phyloP scores from a whole-genome alignment of 805 yeast genomes.

The Zygoascus ofunaensis region DNA sequence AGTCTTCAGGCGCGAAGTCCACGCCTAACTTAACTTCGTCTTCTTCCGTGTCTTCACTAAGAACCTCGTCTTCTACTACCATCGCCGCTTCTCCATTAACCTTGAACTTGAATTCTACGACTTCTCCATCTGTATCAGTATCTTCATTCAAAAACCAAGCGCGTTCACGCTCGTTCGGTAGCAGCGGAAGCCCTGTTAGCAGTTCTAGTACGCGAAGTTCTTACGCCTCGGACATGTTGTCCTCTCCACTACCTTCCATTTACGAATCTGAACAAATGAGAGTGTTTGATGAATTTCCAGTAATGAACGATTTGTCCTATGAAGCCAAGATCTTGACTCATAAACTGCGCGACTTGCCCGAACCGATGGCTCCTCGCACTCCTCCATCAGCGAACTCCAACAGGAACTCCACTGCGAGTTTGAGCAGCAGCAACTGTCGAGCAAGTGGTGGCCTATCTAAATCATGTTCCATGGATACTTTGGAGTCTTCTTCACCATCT shows the following conservation, averaged over 20 bases:
- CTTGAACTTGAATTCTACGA: neutral
- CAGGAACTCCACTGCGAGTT: neutral
- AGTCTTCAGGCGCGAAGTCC: conserved; percentile 13
- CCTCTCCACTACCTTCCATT: conserved; percentile 9
- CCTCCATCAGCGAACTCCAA: neutral
- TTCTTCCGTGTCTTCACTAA: neutral
- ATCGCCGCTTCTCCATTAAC: neutral
- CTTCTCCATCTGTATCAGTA: conserved; percentile 3
- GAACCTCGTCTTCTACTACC: neutral
- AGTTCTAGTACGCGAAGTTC: neutral
- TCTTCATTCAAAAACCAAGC: conserved; percentile 5
- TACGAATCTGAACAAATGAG: conserved; percentile 17
- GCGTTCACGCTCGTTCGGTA: neutral
- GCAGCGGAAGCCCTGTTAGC: neutral
- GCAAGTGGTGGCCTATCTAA: neutral
- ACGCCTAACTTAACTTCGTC: neutral
- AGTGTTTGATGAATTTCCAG: conserved; percentile 9
- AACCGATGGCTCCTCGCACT: neutral
- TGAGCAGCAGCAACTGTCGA: neutral
- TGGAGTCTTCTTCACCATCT: neutral
- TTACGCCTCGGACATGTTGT: conserved; percentile 3
- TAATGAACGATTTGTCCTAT: conserved; percentile 24
- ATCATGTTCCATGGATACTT: neutral
- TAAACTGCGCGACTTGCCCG: neutral
- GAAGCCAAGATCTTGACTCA: conserved; percentile 26